These are phyloP conservation scores for Speleostelium caveatum DNA, from an alignment of 78 protist genomes.

Conservation along the genomic window DNA sequence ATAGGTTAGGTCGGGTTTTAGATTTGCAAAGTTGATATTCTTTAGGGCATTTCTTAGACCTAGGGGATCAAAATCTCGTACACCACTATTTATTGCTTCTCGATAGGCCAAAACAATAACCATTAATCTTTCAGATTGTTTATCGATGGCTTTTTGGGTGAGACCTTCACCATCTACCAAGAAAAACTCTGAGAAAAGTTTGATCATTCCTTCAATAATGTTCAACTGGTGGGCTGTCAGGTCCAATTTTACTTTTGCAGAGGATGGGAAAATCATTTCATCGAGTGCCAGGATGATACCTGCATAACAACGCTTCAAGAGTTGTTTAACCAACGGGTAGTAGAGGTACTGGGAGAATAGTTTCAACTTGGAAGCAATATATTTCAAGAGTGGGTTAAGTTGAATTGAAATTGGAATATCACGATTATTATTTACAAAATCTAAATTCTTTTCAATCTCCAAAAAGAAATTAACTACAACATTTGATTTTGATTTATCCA, in stretches of 20 bases:
- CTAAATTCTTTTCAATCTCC: constrained; percentile 50
- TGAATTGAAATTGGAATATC: constrained; percentile 9
- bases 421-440: neutral
- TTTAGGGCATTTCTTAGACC: constrained; percentile 52
- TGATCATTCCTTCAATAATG: constrained; percentile 48
- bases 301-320: constrained; percentile 43
- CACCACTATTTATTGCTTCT: constrained; percentile 75
- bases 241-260: neutral
- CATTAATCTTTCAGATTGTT: constrained; percentile 68
- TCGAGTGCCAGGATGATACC: constrained; percentile 55
- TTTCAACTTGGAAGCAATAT: constrained; percentile 48
- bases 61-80: constrained; percentile 63
- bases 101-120: constrained; percentile 51
- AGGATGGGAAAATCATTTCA: constrained; percentile 55
- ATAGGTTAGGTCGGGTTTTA: constrained; percentile 51
- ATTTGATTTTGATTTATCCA: constrained; percentile 9
- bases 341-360: constrained; percentile 58
- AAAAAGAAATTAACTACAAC: constrained; percentile 54
- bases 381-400: constrained; percentile 52
- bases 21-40: constrained; percentile 35
- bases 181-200: constrained; percentile 53
- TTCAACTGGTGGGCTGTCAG: constrained; percentile 32
- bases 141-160: constrained; percentile 67
- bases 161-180: constrained; percentile 75
- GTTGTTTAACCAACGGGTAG: constrained; percentile 52